Base-by-base conservation (phyloP, 257 asterid species). In the Salvia splendens region DNA sequence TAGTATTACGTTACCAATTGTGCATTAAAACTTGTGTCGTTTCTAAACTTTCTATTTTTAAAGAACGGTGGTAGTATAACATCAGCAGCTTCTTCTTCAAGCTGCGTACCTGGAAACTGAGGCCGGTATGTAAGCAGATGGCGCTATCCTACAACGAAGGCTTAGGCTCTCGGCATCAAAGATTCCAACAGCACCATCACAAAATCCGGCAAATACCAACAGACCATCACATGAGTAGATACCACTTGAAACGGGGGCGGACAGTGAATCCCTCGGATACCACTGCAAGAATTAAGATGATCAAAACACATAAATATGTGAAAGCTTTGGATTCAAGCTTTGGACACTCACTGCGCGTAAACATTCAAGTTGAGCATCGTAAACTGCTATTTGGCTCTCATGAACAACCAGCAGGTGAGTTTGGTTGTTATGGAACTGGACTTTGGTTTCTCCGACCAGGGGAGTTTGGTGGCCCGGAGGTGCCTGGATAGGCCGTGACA, bases 401-500 rank as follows among this genome's bases (percentile, higher is more conserved):
- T 92, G 98, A 68, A 85, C 89, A 45, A 89, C 98, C 62, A 92
- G 75, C 24, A 92, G 75, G 82, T 89, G 97, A 41, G 97, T 82
- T 72, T 92, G 98, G 78, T 87, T 89, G 78, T 87, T 89, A 68
- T 89, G 98, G 74, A 92, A 87, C 78, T 89, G 98, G 73, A 93
- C 98, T 74, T 78, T 83, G 67, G 98, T 90, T 79, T 93, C 98
- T 73, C 97, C 98, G 56, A 77, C 79, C 54, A 88, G 71, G 35
- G 96, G 86, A 74, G 86, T 46, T 48, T 81, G 63, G 36, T 81
- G 90, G 55, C 95, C 94, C 59, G 94, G 85, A 10, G 97, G 95
- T 28, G 86, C 81, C 75, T 93, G 98, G 53, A 93, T 78, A 15
- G 88, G 70, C 66, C 94, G 83, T 56, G 90, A 76, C 78, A 85